phyloP scores from a whole-genome alignment of 1,139 yeast species.

The Geotrichum aggregatum region DNA sequence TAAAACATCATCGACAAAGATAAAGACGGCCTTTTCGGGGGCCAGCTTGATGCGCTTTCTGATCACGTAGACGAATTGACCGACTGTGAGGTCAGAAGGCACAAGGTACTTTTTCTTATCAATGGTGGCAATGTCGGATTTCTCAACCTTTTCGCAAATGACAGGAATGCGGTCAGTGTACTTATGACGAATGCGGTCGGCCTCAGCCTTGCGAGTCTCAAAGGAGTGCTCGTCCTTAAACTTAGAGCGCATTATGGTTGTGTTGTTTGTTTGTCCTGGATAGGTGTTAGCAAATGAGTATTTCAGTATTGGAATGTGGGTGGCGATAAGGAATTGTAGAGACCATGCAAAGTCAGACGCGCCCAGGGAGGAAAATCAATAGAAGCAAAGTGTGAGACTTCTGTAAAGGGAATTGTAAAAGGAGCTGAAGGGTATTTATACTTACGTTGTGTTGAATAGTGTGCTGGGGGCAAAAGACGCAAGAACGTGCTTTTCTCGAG shows the following conservation, averaged over 20 bases:
- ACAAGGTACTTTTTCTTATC: constrained; percentile 96
- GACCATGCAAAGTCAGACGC: background rate
- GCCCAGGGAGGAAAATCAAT: background rate
- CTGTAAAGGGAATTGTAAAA: too few species aligned
- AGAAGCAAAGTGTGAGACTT: background rate
- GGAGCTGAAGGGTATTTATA: background rate
- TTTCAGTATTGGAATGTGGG: background rate
- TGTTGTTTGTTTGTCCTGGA: background rate
- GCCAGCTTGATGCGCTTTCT: constrained; percentile 94
- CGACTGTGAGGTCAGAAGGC: constrained; percentile 93
- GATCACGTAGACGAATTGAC: constrained; percentile 95
- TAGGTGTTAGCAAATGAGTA: background rate
- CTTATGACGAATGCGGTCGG: constrained; percentile 83
- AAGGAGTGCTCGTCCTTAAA: constrained; percentile 89
- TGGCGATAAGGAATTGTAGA: constrained; percentile 1
- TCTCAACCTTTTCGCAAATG: constrained; percentile 95
- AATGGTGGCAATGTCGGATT: constrained; percentile 91
- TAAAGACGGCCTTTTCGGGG: constrained; percentile 95
- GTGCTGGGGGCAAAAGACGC: background rate
- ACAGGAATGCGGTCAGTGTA: constrained; percentile 91
- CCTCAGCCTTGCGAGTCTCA: constrained; percentile 93
- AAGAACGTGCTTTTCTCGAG: background rate
- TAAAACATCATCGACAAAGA: constrained; percentile 90
- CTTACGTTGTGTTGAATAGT: background rate
- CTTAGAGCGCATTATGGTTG: constrained; percentile 66